Percentiles rank a stretch among this genome's conserved stretches.
Conservation (phyloP, 345 rosid species). For the Sisymbrium altissimum region DNA sequence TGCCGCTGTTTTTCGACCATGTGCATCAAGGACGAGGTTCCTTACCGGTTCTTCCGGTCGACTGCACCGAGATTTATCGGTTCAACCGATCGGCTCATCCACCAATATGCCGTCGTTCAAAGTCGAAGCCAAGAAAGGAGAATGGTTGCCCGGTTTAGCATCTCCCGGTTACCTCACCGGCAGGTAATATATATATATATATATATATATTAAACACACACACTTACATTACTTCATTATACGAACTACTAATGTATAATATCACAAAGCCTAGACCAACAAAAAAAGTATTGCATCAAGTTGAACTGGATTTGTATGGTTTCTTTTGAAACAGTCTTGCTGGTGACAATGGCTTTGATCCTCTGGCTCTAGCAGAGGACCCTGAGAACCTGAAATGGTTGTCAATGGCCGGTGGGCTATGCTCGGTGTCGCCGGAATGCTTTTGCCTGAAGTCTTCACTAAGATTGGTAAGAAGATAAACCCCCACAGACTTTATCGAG, state of each 20-base stretch:
- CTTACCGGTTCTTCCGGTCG: conserved; percentile 48
- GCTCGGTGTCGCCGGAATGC: conserved; percentile 90
- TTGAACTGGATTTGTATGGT: not conserved
- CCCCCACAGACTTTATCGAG: not conserved
- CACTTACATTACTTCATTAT: too few species aligned
- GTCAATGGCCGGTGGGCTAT: conserved; percentile 91
- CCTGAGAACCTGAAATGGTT: conserved; percentile 89
- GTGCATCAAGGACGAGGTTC: conserved; percentile 49
- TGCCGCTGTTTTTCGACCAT: conserved; percentile 67
- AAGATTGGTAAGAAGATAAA: conserved; percentile 49
- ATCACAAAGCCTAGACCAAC: too few species aligned
- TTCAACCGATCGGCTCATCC: conserved; percentile 39
- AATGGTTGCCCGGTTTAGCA: conserved; percentile 71
- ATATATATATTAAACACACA: too few species aligned
- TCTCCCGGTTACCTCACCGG: conserved; percentile 53
- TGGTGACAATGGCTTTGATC: conserved; percentile 97
- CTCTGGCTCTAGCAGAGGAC: conserved; percentile 82
- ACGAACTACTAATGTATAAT: too few species aligned
- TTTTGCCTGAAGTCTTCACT: conserved; percentile 85
- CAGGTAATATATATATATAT: too few species aligned
- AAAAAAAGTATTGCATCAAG: too few species aligned
- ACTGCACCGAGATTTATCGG: conserved; percentile 40
- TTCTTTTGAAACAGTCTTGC: conserved; percentile 52
- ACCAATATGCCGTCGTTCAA: conserved; percentile 38
- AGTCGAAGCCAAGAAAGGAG: conserved; percentile 82